A percentile compares a stretch with the other conserved stretches of the same genome.
These are phyloP conservation scores for Coprinopsis strossmayeri DNA, from an alignment of 768 basidiomycete species.

Conservation along the genomic window DNA sequence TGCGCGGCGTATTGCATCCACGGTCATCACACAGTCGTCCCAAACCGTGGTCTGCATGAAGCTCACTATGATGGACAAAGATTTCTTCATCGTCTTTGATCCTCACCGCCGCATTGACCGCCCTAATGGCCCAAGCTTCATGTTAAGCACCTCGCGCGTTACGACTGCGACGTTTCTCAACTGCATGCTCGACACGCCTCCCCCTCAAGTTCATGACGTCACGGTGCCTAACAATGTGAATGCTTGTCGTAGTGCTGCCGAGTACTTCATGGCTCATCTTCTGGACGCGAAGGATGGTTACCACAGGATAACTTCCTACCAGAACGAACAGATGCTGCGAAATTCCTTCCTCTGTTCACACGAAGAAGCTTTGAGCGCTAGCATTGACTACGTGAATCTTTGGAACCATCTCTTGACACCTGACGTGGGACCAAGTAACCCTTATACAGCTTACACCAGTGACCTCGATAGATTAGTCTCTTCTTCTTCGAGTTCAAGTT, in stretches of 20 bases:
- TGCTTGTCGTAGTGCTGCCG: neutral
- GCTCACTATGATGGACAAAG: constrained; percentile 6
- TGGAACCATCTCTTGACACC: constrained; percentile 8
- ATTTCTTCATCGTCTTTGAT: constrained; percentile 9
- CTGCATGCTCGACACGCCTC: constrained; percentile 3
- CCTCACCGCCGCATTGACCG: constrained; percentile 7
- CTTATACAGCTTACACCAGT: neutral
- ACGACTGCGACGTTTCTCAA: constrained; percentile 8
- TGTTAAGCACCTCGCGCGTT: constrained; percentile 8
- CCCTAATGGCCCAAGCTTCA: constrained; percentile 11
- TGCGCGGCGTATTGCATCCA: constrained; percentile 8
- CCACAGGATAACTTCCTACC: constrained; percentile 8
- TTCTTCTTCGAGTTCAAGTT: neutral
- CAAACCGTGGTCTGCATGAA: constrained; percentile 10
- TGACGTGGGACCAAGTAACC: constrained; percentile 6
- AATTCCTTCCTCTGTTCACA: constrained; percentile 9
- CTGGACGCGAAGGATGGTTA: constrained; percentile 7
- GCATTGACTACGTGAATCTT: constrained; percentile 8
- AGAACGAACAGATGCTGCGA: constrained; percentile 11
- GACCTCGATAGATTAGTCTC: neutral
- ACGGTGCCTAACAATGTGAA: neutral
- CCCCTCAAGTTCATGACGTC: constrained; percentile 8
- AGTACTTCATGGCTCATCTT: constrained; percentile 6
- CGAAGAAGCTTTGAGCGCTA: constrained; percentile 9
- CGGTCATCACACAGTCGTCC: constrained; percentile 6